Evolutionary conservation across 176 grass and related monocot genomes (phyloP).

Genomic region (Dendrocalamus sinicus): DNA sequence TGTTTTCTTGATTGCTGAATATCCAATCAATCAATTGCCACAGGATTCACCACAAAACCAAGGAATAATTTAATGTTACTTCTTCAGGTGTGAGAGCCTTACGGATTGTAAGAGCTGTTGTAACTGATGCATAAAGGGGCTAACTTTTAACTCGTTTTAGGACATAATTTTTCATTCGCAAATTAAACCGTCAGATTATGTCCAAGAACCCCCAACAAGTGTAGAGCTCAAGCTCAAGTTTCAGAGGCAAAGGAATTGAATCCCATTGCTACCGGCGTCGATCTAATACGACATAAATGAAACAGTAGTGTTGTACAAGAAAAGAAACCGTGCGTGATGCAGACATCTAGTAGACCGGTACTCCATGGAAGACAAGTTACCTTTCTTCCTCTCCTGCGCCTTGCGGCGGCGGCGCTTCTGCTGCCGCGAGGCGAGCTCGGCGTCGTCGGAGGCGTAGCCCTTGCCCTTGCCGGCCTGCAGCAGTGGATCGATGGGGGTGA

Average conservation of each 20-base stretch:
- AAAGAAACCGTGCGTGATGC: neutral
- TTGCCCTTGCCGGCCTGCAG: neutral
- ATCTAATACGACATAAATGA: neutral
- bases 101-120: neutral
- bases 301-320: conserved; percentile 6
- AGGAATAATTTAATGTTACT: neutral
- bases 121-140: neutral
- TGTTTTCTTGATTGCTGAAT: neutral
- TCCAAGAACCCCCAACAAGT: neutral
- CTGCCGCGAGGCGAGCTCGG: conserved; percentile 43
- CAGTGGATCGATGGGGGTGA: neutral
- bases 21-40: neutral
- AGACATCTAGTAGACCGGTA: neutral
- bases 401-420: conserved; percentile 61
- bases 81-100: neutral
- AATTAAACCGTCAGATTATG: neutral
- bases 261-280: neutral
- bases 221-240: neutral
- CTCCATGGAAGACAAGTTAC: conserved; percentile 22
- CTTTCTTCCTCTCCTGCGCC: conserved; percentile 81
- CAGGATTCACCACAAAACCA: neutral
- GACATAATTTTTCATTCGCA: neutral
- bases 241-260: neutral
- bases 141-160: neutral
- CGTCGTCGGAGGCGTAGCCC: conserved; percentile 67